These are phyloP conservation scores for Dianthus caryophyllus DNA, from an alignment of 148 eudicot species.

Conservation along the genomic window DNA sequence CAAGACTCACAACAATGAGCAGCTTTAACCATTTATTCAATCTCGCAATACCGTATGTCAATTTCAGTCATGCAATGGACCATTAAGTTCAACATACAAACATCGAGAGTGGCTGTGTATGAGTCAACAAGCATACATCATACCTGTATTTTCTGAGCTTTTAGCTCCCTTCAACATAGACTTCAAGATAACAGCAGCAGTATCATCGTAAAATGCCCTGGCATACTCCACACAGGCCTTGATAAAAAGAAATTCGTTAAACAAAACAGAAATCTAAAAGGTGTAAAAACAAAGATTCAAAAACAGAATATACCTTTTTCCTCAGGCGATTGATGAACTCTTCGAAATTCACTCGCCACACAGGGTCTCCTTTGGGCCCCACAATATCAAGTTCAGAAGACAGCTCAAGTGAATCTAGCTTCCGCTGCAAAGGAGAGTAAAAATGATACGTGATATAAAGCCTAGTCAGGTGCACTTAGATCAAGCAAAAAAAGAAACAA, in stretches of 20 bases:
- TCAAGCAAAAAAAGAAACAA: conserved; percentile 1
- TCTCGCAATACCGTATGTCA: neutral
- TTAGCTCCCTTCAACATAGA: conserved; percentile 63
- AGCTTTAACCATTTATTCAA: neutral
- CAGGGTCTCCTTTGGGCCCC: conserved; percentile 50
- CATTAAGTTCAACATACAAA: neutral
- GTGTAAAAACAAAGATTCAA: neutral
- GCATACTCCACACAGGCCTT: conserved; percentile 71
- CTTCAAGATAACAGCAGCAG: conserved; percentile 52
- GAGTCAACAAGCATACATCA: conserved; percentile 2
- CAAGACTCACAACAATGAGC: neutral
- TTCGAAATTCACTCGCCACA: conserved; percentile 89
- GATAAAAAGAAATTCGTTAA: conserved; percentile 14
- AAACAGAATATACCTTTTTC: conserved; percentile 48
- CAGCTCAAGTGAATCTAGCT: conserved; percentile 34
- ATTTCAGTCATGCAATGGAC: neutral
- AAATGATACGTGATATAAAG: conserved; percentile 7
- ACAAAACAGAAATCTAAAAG: neutral
- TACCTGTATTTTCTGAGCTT: conserved; percentile 48
- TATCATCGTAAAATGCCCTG: conserved; percentile 45
- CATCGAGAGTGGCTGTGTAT: neutral
- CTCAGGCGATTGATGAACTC: conserved; percentile 62
- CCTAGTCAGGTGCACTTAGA: conserved; percentile 5
- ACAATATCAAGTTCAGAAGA: conserved; percentile 32
- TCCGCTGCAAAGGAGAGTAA: conserved; percentile 37